These are phyloP conservation scores for Chrysoporthe austroafricana DNA, from an alignment of 2,329 filamentous ascomycete genomes.

Conservation along the genomic window DNA sequence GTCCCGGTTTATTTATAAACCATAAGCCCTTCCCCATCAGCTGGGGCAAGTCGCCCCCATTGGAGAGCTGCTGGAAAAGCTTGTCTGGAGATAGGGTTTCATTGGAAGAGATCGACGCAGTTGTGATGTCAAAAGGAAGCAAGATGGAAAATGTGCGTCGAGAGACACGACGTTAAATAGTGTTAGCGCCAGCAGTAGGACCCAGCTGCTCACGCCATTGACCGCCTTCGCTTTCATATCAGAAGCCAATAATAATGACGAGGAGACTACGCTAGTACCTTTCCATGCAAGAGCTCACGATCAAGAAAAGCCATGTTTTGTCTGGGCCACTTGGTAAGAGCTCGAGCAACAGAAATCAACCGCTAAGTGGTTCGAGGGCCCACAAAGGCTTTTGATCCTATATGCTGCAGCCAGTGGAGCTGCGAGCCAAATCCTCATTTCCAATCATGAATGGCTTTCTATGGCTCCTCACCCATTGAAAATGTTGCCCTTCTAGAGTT, in stretches of 20 bases:
- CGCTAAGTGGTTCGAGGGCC: background rate
- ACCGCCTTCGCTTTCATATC: background rate
- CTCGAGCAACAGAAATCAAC: background rate
- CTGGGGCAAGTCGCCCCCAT: background rate
- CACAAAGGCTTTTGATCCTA: background rate
- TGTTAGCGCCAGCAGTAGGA: background rate
- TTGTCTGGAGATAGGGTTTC: background rate
- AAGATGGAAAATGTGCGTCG: background rate
- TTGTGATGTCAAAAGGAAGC: background rate
- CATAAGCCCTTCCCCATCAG: background rate
- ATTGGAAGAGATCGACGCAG: no score
- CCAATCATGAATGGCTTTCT: no score
- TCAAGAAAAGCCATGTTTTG: background rate
- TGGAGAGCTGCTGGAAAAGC: background rate
- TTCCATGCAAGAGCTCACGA: no score
- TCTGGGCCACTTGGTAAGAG: background rate
- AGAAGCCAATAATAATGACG: no score
- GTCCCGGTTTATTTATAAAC: no score
- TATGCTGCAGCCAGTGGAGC: background rate
- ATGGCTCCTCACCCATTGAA: no score
- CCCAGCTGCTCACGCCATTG: background rate
- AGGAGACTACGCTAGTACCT: no score
- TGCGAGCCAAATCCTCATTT: no score
- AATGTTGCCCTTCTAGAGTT: no score
- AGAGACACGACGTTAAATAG: background rate